These are phyloP conservation scores for Diaporthe aspalathi DNA, from an alignment of 2,329 filamentous ascomycete species.

Conservation along the genomic window DNA sequence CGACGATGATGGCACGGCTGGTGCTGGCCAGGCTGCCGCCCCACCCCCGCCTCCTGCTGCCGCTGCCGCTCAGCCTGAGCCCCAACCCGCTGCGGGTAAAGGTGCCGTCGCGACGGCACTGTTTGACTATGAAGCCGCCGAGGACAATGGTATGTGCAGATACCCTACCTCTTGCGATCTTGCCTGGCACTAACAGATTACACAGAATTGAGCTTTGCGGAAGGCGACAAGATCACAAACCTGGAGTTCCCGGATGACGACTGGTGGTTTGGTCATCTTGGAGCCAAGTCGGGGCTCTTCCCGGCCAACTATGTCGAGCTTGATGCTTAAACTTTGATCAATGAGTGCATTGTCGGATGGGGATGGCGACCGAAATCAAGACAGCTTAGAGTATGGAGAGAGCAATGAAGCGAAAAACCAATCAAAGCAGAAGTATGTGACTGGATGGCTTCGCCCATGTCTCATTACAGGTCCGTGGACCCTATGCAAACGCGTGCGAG, in stretches of 20 bases:
- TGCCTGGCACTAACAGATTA: slow-evolving; percentile 51
- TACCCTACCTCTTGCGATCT: background rate
- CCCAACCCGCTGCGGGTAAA: slow-evolving; percentile 51
- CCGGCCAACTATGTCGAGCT: slow-evolving; percentile 77
- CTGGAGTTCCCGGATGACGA: slow-evolving; percentile 98
- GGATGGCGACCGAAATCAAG: background rate
- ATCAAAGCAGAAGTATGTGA: background rate
- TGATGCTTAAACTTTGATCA: slow-evolving; percentile 47
- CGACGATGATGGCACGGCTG: slow-evolving; percentile 60
- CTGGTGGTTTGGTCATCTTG: slow-evolving; percentile 95
- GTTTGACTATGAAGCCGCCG: slow-evolving; percentile 97
- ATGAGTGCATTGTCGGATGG: background rate
- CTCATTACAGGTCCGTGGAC: background rate
- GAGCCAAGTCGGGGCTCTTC: slow-evolving; percentile 86
- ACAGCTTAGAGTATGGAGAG: slow-evolving; percentile 22
- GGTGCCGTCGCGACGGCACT: slow-evolving; percentile 83
- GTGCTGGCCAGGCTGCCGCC: slow-evolving; percentile 43
- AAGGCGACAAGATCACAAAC: slow-evolving; percentile 83
- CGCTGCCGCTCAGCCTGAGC: slow-evolving; percentile 51
- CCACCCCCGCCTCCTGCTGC: slow-evolving; percentile 49
- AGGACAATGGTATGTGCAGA: slow-evolving; percentile 79
- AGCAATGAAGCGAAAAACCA: background rate
- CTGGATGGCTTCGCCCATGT: background rate
- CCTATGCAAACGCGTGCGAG: background rate
- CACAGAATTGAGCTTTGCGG: slow-evolving; percentile 81